These are phyloP conservation scores for Backusella australiensis DNA, from an alignment of 192 early-diverging fungal genomes.

Conservation along the genomic window DNA sequence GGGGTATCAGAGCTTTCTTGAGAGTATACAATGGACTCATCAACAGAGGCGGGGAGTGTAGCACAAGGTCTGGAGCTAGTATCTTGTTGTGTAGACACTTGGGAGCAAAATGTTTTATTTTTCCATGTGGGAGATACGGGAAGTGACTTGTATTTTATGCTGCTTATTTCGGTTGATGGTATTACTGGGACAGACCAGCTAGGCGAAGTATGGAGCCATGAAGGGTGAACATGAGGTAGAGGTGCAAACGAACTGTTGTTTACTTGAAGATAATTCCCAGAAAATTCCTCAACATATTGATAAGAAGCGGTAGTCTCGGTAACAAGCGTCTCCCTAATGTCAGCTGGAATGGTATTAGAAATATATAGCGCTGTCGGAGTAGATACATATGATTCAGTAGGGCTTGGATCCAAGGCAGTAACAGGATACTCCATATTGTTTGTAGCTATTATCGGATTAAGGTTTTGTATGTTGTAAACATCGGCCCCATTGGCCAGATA, in stretches of 20 bases:
- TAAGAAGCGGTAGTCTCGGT: background rate
- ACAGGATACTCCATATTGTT: background rate
- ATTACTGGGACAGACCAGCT: background rate
- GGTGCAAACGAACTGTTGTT: background rate
- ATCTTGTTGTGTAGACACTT: background rate
- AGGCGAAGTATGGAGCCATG: background rate
- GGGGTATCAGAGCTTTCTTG: background rate
- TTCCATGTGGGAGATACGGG: constrained; percentile 5
- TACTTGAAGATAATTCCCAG: background rate
- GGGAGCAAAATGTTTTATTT: background rate
- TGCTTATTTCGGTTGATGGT: background rate
- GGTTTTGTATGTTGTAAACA: background rate
- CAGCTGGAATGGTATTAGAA: background rate
- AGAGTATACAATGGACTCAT: background rate
- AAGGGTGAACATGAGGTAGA: background rate
- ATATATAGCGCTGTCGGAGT: background rate
- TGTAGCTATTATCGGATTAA: background rate
- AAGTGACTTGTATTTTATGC: background rate
- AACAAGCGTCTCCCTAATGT: background rate
- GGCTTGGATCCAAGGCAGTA: constrained; percentile 4
- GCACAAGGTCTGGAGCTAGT: background rate
- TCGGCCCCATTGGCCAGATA: background rate
- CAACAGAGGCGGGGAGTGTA: background rate
- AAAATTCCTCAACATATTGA: background rate
- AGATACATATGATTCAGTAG: background rate